Evolutionary conservation across 2,329 filamentous ascomycete species (phyloP).

Genomic region (Botrytis aclada): DNA sequence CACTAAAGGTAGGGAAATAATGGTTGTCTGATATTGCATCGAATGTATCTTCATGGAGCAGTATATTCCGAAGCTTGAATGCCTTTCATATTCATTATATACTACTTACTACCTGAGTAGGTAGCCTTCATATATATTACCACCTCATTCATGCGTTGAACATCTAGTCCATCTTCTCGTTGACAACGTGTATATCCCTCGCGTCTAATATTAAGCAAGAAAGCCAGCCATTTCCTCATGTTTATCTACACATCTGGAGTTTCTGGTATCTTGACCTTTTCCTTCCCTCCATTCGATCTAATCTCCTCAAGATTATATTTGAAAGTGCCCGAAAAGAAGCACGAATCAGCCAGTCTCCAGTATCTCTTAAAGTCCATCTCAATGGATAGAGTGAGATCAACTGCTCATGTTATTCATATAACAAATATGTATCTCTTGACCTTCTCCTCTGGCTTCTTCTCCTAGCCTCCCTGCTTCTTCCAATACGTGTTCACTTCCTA

Average conservation of each 20-base stretch:
- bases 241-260: neutral
- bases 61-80: neutral
- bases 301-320: neutral
- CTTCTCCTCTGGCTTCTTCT: neutral
- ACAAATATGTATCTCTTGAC: neutral
- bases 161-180: neutral
- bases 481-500: neutral
- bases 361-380: neutral
- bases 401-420: neutral
- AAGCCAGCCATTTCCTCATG: neutral
- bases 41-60: neutral
- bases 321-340: neutral
- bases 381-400: neutral
- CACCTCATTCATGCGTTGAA: neutral
- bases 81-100: neutral
- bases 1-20: neutral
- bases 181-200: no score
- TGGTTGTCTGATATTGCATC: neutral
- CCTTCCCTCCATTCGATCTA: neutral
- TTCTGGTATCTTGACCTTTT: neutral
- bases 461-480: neutral
- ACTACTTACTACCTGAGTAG: neutral
- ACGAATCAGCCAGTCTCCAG: neutral
- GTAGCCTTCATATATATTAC: neutral
- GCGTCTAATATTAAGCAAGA: neutral